These are phyloP conservation scores for Pleoardoris graminearum DNA, from an alignment of 2,329 filamentous ascomycete genomes.

Conservation along the genomic window DNA sequence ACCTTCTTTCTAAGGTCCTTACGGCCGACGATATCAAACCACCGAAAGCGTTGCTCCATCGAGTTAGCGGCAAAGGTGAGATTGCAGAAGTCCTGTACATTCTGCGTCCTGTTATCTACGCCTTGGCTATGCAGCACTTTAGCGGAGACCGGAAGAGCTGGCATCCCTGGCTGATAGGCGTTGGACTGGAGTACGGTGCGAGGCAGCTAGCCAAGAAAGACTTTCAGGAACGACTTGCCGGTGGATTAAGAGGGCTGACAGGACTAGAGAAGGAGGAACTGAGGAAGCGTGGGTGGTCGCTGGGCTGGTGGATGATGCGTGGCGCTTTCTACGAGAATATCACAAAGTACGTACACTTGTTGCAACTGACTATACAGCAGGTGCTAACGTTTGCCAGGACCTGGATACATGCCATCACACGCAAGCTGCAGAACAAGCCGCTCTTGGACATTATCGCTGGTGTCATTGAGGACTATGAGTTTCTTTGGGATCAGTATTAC, in stretches of 20 bases:
- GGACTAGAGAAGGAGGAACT: constrained; percentile 88
- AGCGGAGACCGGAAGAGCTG: constrained; percentile 76
- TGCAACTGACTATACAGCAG: not conserved
- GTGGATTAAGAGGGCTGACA: constrained; percentile 75
- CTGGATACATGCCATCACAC: constrained; percentile 70
- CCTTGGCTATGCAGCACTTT: constrained; percentile 75
- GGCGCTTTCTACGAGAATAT: constrained; percentile 96
- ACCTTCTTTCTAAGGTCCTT: constrained; percentile 85
- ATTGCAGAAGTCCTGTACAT: constrained; percentile 91
- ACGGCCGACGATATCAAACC: constrained; percentile 97
- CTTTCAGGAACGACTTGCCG: constrained; percentile 64
- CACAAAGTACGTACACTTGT: constrained; percentile 59
- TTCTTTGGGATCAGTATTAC: constrained; percentile 97
- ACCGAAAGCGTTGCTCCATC: constrained; percentile 81
- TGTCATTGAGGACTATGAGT: constrained; percentile 94
- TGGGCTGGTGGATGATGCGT: constrained; percentile 95
- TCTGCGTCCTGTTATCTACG: constrained; percentile 83
- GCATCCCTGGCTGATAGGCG: constrained; percentile 87
- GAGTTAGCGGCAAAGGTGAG: constrained; percentile 72
- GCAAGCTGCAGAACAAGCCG: constrained; percentile 70
- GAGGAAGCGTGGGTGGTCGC: constrained; percentile 81
- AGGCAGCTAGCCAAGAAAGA: constrained; percentile 77
- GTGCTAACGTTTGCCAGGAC: constrained; percentile 50
- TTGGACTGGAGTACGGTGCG: constrained; percentile 84
- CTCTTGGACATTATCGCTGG: constrained; percentile 80